These are phyloP conservation scores for Iris macrosiphon DNA, from an alignment of 106 monocot genomes.

Conservation along the genomic window DNA sequence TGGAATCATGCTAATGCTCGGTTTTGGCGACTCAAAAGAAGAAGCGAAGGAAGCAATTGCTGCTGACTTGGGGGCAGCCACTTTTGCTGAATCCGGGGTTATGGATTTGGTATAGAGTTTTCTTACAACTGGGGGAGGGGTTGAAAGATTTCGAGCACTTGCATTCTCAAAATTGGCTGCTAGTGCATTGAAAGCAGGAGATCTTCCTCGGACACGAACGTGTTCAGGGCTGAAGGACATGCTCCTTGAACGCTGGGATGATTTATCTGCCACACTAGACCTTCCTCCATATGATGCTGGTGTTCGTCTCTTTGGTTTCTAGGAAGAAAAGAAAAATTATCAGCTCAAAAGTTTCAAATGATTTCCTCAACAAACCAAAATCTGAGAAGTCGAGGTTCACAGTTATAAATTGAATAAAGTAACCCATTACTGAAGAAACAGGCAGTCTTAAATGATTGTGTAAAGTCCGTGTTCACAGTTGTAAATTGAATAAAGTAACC, in stretches of 20 bases:
- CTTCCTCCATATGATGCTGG: constrained; percentile 31
- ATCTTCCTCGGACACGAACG: constrained; percentile 34
- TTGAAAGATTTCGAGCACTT: constrained; percentile 36
- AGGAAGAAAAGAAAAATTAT: neutral
- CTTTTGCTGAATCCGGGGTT: constrained; percentile 20
- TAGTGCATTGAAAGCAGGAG: constrained; percentile 37
- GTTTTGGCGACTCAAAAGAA: constrained; percentile 15
- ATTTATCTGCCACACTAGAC: constrained; percentile 31
- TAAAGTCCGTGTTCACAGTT: no score
- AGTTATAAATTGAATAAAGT: no score
- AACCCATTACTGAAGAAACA: no score
- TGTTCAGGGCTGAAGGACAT: constrained; percentile 36
- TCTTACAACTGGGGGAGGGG: constrained; percentile 30
- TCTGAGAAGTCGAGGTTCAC: no score
- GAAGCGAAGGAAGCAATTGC: constrained; percentile 24
- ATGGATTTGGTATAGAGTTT: constrained; percentile 30
- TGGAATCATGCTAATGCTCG: constrained; percentile 8
- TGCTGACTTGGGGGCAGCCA: constrained; percentile 10
- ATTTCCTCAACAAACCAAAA: no score
- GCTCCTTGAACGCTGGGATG: constrained; percentile 38
- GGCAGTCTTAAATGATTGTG: no score
- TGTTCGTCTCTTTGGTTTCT: constrained; percentile 26
- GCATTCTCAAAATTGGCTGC: constrained; percentile 41
- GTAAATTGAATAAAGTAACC: no score
- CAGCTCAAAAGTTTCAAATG: no score